Base-by-base conservation (phyloP, 1,284 basidiomycete species). In the Irpex sp. region DNA sequence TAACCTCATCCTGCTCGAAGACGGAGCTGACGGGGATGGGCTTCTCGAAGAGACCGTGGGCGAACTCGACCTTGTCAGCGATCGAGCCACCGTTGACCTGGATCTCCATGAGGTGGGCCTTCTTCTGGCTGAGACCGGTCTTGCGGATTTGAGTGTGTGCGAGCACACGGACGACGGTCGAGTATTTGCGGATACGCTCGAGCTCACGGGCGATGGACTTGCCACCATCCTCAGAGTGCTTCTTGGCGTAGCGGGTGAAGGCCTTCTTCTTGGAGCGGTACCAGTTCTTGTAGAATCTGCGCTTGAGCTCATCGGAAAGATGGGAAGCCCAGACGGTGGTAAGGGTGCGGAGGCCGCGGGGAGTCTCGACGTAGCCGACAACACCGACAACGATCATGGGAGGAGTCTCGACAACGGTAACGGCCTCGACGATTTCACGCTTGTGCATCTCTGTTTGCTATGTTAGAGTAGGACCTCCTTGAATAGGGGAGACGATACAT, bases 201-300 rank as follows among this genome's bases (percentile, higher is more conserved):
- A 99, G 90, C 80, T 99, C 97, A 73, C 96, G 94, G 67, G 88
- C 82, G 73, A 94, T 87, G 61, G 93, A 93, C 78, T 95, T 94
- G 75, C 94, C 94, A 73, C 86, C 87, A 75, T 94, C 92, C 80
- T 98, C 96, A 61, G 96, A 92, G 79, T 97, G 92, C 85, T 98
- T 98, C 91, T 98, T 98, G 77, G 96, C 96, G 81, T 98, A 96
- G 68, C 90, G 90, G 73, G 96, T 98, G 87, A 98, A 98, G 56
- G 96, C 96, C 90, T 99, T 99, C 89, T 98, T 99, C 93, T 99
- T 99, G 64, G 94, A 96, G 72, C 94, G 90, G 87, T 99, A 99
- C 97, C 97, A 99, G 89, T 98, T 99, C 88, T 96, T 98, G 92
- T 98, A 98, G 91, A 99, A 98, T 73, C 97, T 89, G 75, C 97